Base-by-base conservation (phyloP, 1,284 basidiomycete species). In the Retiboletus flavoniger region DNA sequence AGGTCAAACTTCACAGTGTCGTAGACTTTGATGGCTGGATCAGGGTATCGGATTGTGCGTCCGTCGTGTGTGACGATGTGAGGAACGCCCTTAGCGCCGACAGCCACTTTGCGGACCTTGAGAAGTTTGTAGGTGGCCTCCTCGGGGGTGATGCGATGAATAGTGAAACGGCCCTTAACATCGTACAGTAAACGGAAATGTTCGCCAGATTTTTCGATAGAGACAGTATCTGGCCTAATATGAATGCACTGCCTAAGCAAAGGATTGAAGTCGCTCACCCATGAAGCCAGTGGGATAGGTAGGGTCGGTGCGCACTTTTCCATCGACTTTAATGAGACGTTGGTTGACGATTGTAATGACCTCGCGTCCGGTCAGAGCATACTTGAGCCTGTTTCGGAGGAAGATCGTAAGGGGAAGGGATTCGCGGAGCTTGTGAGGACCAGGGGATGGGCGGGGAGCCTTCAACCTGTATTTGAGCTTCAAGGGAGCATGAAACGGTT, bases 181-280 rank as follows among this genome's bases (percentile, higher is more conserved):
- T 99, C 97, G 84, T 99, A 99, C 49, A 99, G 84, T 65, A 99
- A 86, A 75, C 96, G 96, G 91, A 99, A 99, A 83, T 98, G 91
- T 80, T 99, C 96, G 77, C 92, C 93, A 47, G 96, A 98, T 77
- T 95, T 95, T 78, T 99, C 97, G 65, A 99, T 93, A 57, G 93
- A 87, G 74, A 99, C 84, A 59, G 98, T 96, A 76, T 99, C 95
- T 95, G 57, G 10, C 10, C 5, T 16, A 28, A 53, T 16, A 26
- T 61, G 16, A 58, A 49, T 39, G 8, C 34, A 24, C 2, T 36
- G 24, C 13, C 8, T 39, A 24, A 39, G 40, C n/a, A 42, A 53
- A 19, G 3, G 21, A 28, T 17, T 17, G 21, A 29, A 41, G n/a
- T 32, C 51, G 73, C 87, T 66, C 60, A 95, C 93, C 95, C 93